Evolutionary conservation across 2,329 filamentous ascomycete genomes (phyloP).

Genomic region (Colletotrichum sp.): DNA sequence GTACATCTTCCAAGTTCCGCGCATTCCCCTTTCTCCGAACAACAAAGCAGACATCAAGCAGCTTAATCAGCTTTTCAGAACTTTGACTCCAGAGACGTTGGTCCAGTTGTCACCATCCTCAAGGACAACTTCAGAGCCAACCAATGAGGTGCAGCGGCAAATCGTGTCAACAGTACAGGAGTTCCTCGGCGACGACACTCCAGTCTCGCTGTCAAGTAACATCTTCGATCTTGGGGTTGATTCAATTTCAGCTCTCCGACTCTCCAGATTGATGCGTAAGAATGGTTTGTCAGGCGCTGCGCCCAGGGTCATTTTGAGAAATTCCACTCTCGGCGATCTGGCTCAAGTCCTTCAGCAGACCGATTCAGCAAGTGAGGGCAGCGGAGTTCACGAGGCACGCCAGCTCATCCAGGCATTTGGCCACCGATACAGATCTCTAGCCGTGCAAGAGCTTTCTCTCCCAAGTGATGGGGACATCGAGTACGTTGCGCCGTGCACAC

Average conservation of each 20-base stretch:
- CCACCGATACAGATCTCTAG: constrained; percentile 65
- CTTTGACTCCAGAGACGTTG: constrained; percentile 64
- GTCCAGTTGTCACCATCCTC: constrained; percentile 52
- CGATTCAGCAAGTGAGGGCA: constrained; percentile 13
- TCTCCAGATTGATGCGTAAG: constrained; percentile 68
- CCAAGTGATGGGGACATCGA: constrained; percentile 59
- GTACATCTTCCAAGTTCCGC: constrained; percentile 74
- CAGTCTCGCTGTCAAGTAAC: constrained; percentile 62
- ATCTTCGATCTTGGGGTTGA: constrained; percentile 89
- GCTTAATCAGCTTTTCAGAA: constrained; percentile 70
- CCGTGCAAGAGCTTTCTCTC: constrained; percentile 34
- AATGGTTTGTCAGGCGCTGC: constrained; percentile 65
- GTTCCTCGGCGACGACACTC: constrained; percentile 50
- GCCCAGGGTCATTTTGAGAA: constrained; percentile 71
- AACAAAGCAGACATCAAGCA: constrained; percentile 85
- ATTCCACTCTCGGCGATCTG: constrained; percentile 56
- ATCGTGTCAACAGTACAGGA: constrained; percentile 61
- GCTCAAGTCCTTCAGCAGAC: constrained; percentile 37
- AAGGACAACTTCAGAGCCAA: constrained; percentile 24
- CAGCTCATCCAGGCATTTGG: constrained; percentile 69
- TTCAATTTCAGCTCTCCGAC: constrained; percentile 80
- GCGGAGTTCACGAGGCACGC: constrained; percentile 50
- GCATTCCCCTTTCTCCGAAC: constrained; percentile 82
- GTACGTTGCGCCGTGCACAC: constrained; percentile 80
- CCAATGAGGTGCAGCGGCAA: constrained; percentile 41